Conservation (phyloP, 208 protist species). For the Trypanosoma vivax region DNA sequence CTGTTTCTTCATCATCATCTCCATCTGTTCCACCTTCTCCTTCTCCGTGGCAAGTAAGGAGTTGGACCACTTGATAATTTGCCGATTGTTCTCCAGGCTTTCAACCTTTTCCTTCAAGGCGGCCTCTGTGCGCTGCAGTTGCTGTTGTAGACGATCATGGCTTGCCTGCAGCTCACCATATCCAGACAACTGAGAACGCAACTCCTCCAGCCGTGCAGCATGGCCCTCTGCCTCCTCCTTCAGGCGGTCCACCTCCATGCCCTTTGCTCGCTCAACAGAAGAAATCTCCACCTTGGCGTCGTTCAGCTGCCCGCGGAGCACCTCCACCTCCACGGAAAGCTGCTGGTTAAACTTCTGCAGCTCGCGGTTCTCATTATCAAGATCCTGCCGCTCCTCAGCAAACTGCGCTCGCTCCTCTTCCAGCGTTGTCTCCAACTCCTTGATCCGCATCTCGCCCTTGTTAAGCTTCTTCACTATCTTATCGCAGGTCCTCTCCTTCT, state of each 20-base stretch:
- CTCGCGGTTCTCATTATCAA: slow-evolving; percentile 55
- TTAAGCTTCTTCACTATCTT: slow-evolving; percentile 90
- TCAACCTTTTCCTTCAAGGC: slow-evolving; percentile 67
- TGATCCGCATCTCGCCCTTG: slow-evolving; percentile 74
- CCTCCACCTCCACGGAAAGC: slow-evolving; percentile 78
- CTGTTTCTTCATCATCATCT: slow-evolving; percentile 56
- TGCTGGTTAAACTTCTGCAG: slow-evolving; percentile 77
- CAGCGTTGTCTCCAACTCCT: slow-evolving; percentile 64
- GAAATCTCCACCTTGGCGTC: slow-evolving; percentile 48
- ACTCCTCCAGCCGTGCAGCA: slow-evolving; percentile 54
- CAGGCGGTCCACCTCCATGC: slow-evolving; percentile 71
- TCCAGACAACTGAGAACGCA: slow-evolving; percentile 53
- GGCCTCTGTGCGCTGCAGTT: slow-evolving; percentile 64
- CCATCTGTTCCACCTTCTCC: slow-evolving; percentile 74
- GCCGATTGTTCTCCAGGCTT: slow-evolving; percentile 74
- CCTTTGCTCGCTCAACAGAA: slow-evolving; percentile 55
- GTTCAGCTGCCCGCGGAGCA: slow-evolving; percentile 49
- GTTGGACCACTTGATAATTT: slow-evolving; percentile 87
- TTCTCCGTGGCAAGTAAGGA: slow-evolving; percentile 81
- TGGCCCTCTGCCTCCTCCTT: slow-evolving; percentile 50
- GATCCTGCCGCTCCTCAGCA: slow-evolving; percentile 63
- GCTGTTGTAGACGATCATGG: slow-evolving; percentile 76
- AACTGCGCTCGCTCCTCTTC: slow-evolving; percentile 77
- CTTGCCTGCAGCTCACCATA: slow-evolving; percentile 74
- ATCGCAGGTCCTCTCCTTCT: slow-evolving; percentile 79